Evolutionary conservation across 2,329 filamentous ascomycete species (phyloP).

Genomic region (Anthostomella pinea): DNA sequence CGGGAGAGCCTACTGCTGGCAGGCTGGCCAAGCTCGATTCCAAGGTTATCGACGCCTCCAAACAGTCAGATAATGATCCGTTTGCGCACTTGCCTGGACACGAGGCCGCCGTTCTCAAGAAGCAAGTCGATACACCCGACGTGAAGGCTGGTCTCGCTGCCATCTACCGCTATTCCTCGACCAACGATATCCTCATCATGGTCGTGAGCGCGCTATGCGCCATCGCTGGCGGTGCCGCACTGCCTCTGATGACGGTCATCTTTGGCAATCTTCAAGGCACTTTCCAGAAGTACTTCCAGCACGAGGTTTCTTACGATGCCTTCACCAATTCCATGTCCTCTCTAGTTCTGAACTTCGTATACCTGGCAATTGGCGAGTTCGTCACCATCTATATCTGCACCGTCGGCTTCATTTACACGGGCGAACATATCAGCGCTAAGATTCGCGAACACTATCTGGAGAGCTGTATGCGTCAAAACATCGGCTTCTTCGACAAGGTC

Average conservation of each 20-base stretch:
- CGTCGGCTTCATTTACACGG: constrained; percentile 85
- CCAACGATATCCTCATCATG: constrained; percentile 63
- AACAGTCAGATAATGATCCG: constrained; percentile 49
- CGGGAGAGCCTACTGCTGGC: constrained; percentile 6
- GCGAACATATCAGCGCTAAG: constrained; percentile 75
- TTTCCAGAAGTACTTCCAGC: constrained; percentile 64
- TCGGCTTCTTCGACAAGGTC: constrained; percentile 89
- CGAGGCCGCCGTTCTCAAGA: constrained; percentile 65
- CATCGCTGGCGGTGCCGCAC: constrained; percentile 69
- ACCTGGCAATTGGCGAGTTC: constrained; percentile 79
- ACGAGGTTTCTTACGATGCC: constrained; percentile 42
- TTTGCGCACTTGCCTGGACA: constrained; percentile 61
- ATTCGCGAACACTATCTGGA: constrained; percentile 81
- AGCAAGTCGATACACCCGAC: constrained; percentile 64
- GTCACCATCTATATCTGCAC: constrained; percentile 75
- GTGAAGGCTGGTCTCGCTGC: constrained; percentile 62
- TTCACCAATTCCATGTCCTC: constrained; percentile 61
- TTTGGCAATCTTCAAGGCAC: constrained; percentile 73
- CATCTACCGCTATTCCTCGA: constrained; percentile 69
- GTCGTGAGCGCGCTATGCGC: constrained; percentile 59
- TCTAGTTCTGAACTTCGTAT: constrained; percentile 79
- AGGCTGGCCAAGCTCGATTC: constrained; percentile 43
- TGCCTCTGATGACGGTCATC: constrained; percentile 78
- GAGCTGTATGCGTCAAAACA: constrained; percentile 83
- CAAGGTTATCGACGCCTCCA: constrained; percentile 33